Evolutionary conservation across 1,284 basidiomycete species (phyloP).

Genomic region (Pyrrhoderma lamaoense): DNA sequence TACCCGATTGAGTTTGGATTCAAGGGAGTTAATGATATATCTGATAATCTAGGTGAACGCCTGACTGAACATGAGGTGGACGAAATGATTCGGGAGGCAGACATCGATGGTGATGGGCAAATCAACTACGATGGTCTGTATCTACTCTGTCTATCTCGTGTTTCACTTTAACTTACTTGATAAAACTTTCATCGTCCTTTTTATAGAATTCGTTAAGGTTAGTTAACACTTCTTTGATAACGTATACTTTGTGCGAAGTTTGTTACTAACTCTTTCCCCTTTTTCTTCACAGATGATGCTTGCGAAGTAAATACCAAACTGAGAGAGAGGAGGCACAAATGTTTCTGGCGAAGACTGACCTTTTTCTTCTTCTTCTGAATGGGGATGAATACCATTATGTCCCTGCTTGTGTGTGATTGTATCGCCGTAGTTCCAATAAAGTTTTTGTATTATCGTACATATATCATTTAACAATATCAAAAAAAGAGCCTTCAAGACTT

Average conservation of each 20-base stretch:
- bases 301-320: conserved; percentile 33
- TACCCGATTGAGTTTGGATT: not conserved
- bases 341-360: not conserved
- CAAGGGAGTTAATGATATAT: conserved; percentile 4
- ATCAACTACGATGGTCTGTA: conserved; percentile 72
- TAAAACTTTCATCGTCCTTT: not conserved
- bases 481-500: not conserved
- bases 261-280: conserved; percentile 12
- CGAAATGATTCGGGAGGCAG: conserved; percentile 98
- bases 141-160: conserved; percentile 10
- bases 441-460: not conserved
- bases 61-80: conserved; percentile 90
- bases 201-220: conserved; percentile 65
- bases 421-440: not conserved
- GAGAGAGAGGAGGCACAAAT: not conserved
- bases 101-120: conserved; percentile 90
- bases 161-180: conserved; percentile 1
- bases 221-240: conserved; percentile 11
- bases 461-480: not conserved
- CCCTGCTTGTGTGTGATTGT: too few relatives aligned
- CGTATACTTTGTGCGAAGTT: not conserved
- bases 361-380: too few relatives aligned
- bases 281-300: conserved; percentile 45
- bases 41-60: conserved; percentile 65
- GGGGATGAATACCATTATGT: too few relatives aligned